Evolutionary conservation across 768 basidiomycete species (phyloP).

Genomic region (Hydnum rufescens): DNA sequence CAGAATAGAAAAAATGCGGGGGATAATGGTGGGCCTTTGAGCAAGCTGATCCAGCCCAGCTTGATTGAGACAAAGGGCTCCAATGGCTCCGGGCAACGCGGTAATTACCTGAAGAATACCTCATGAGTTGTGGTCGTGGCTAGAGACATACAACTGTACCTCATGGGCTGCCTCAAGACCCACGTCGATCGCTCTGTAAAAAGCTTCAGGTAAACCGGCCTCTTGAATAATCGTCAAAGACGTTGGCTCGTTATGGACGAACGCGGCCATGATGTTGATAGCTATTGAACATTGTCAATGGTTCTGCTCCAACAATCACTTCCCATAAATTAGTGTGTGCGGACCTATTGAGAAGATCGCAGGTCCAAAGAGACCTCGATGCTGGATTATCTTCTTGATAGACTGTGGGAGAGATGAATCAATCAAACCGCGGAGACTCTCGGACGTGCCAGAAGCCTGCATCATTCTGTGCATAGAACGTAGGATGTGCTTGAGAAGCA

Average conservation of each 20-base stretch:
- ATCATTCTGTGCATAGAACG: slow-evolving; percentile 94
- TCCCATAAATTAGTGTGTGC: slow-evolving; percentile 13
- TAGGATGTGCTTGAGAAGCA: slow-evolving; percentile 74
- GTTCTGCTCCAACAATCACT: too few relatives aligned
- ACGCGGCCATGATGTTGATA: slow-evolving; percentile 89
- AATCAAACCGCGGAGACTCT: slow-evolving; percentile 84
- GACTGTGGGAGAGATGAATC: slow-evolving; percentile 74
- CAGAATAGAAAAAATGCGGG: slow-evolving; percentile 68
- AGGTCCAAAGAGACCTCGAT: slow-evolving; percentile 68
- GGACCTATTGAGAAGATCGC: slow-evolving; percentile 68
- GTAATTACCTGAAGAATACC: slow-evolving; percentile 49
- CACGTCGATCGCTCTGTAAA: slow-evolving; percentile 69
- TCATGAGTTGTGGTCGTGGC: slow-evolving; percentile 5
- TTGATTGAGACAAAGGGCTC: slow-evolving; percentile 88
- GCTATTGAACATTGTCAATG: slow-evolving; percentile 26
- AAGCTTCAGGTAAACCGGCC: slow-evolving; percentile 65
- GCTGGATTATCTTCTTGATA: slow-evolving; percentile 71
- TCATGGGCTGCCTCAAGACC: slow-evolving; percentile 79
- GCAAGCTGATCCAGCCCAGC: slow-evolving; percentile 65
- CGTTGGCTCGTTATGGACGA: slow-evolving; percentile 97
- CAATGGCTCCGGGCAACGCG: slow-evolving; percentile 86
- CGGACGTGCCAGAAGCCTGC: slow-evolving; percentile 85
- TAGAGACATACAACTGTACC: slow-evolving; percentile 21
- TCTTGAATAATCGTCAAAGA: slow-evolving; percentile 88
- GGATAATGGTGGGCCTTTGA: slow-evolving; percentile 62